Evolutionary conservation across 2,329 filamentous ascomycete species (phyloP).

Genomic region (Venturia pyrina): DNA sequence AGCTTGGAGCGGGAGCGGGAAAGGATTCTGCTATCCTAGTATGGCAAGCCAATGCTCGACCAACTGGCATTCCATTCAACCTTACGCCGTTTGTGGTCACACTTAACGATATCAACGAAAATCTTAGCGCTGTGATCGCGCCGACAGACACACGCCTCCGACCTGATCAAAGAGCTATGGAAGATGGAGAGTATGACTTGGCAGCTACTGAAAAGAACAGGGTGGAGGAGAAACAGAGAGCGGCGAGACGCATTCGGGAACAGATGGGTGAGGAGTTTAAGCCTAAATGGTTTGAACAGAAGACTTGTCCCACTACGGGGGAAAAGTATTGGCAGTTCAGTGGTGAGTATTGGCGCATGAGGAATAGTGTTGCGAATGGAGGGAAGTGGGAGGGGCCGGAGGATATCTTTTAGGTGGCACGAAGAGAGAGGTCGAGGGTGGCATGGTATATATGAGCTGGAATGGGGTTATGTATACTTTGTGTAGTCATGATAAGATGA

Average conservation of each 20-base stretch:
- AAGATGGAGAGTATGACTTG: conserved; percentile 92
- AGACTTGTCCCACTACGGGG: conserved; percentile 66
- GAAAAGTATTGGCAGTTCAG: conserved; percentile 87
- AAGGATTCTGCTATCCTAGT: conserved; percentile 63
- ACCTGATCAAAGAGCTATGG: conserved; percentile 95
- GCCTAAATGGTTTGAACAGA: conserved; percentile 76
- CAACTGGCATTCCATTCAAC: conserved; percentile 86
- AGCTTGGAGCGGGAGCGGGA: conserved; percentile 23
- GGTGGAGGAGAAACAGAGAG: conserved; percentile 83
- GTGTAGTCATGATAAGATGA: not conserved
- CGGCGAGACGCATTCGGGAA: conserved; percentile 63
- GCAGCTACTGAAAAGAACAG: conserved; percentile 91
- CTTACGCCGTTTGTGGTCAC: conserved; percentile 92
- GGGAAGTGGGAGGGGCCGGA: conserved; percentile 62
- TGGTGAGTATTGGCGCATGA: conserved; percentile 75
- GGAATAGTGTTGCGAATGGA: conserved; percentile 55
- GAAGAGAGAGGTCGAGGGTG: not conserved
- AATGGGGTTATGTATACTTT: not conserved
- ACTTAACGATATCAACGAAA: conserved; percentile 83
- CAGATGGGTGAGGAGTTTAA: conserved; percentile 67
- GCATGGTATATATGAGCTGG: not conserved
- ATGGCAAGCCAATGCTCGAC: conserved; percentile 80
- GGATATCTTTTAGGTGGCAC: conserved; percentile 58
- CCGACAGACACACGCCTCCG: conserved; percentile 90
- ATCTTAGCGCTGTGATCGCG: conserved; percentile 64